phyloP scores from a whole-genome alignment of 2,329 filamentous ascomycete genomes.

The Zymoseptoria ardabiliae region DNA sequence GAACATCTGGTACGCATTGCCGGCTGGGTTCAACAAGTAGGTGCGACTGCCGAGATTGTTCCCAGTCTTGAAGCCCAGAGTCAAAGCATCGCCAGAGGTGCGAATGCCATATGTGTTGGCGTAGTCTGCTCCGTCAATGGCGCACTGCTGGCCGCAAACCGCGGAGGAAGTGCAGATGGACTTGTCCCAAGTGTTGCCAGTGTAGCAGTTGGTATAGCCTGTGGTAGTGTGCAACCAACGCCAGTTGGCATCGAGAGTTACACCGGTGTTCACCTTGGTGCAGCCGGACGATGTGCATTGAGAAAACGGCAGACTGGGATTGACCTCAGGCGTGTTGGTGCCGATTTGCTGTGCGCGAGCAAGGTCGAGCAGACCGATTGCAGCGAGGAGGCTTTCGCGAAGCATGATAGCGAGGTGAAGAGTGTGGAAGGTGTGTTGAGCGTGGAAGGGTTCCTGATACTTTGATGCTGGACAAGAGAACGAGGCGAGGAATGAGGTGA shows the following conservation, averaged over 20 bases:
- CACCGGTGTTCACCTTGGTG: constrained; percentile 27
- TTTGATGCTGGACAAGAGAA: background rate
- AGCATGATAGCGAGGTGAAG: background rate
- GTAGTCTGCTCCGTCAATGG: constrained; percentile 52
- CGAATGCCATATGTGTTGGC: constrained; percentile 48
- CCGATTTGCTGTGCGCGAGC: constrained; percentile 33
- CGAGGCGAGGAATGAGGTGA: background rate
- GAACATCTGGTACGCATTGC: constrained; percentile 58
- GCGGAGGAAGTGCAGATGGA: constrained; percentile 34
- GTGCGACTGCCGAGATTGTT: constrained; percentile 42
- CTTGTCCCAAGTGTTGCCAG: constrained; percentile 38
- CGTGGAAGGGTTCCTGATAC: background rate
- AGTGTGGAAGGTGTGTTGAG: background rate
- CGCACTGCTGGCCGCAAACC: constrained; percentile 49
- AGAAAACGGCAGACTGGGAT: constrained; percentile 31
- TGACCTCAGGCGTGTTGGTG: constrained; percentile 34
- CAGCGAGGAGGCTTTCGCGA: background rate
- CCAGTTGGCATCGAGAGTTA: constrained; percentile 45
- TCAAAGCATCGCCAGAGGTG: constrained; percentile 42
- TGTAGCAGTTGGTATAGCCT: constrained; percentile 45
- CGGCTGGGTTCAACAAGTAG: constrained; percentile 55
- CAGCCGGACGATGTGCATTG: constrained; percentile 36
- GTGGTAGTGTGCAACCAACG: constrained; percentile 41
- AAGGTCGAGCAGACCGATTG: background rate
- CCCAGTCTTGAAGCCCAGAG: constrained; percentile 38